Conservation (phyloP, 352 stramenopile genomes). For the Peronospora belbahrii region DNA sequence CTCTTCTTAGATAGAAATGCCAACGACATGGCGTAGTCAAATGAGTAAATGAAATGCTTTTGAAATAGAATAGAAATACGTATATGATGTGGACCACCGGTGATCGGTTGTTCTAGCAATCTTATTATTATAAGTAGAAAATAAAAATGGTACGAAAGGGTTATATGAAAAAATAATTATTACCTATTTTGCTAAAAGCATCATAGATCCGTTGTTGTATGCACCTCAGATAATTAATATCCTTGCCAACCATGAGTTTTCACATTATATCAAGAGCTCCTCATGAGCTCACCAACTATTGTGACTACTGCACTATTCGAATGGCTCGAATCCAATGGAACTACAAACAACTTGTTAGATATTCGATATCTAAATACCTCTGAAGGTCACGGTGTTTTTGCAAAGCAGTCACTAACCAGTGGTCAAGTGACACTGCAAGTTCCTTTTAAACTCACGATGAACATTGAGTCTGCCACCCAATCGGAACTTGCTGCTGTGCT, state of each 20-base stretch:
- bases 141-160: too few species aligned
- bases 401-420: conserved; percentile 24
- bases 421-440: conserved; percentile 41
- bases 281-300: conserved; percentile 23
- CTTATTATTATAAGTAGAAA: too few species aligned
- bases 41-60: too few species aligned
- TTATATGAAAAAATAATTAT: too few species aligned
- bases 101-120: neutral
- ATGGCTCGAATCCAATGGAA: conserved; percentile 32
- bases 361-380: conserved; percentile 33
- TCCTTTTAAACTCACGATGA: conserved; percentile 50
- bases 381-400: conserved; percentile 47
- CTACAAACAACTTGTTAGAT: conserved; percentile 24
- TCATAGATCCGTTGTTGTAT: too few species aligned
- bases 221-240: conserved; percentile 7
- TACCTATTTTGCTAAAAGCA: too few species aligned
- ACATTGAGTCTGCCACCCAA: conserved; percentile 29
- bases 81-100: neutral
- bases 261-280: conserved; percentile 1
- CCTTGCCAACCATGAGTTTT: conserved; percentile 9
- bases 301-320: conserved; percentile 23
- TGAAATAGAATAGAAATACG: too few species aligned
- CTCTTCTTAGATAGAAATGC: conserved; percentile 95
- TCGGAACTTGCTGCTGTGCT: conserved; percentile 38
- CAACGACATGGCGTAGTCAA: conserved; percentile 67